phyloP scores from a whole-genome alignment of 306 rosid genomes.

The Prunus padus region DNA sequence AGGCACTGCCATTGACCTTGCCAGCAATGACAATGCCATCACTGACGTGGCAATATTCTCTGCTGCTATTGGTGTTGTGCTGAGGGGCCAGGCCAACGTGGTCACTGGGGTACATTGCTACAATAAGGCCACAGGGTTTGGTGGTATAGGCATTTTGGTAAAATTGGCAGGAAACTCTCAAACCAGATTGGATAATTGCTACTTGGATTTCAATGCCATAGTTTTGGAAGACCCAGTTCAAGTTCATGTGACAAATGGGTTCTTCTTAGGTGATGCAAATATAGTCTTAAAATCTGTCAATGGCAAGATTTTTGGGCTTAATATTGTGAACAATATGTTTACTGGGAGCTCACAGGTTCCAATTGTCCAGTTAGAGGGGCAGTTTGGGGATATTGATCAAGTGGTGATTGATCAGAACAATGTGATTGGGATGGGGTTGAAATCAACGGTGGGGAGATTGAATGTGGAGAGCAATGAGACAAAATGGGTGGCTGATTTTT shows the following conservation, averaged over 20 bases:
- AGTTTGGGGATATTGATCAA: constrained; percentile 50
- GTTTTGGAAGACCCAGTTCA: constrained; percentile 75
- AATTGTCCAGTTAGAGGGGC: constrained; percentile 52
- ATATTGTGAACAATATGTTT: constrained; percentile 62
- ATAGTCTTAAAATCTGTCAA: constrained; percentile 47
- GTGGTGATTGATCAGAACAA: constrained; percentile 62
- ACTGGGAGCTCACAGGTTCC: constrained; percentile 47
- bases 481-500: constrained; percentile 62
- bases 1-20: constrained; percentile 48
- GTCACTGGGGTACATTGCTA: constrained; percentile 64
- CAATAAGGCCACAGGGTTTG: constrained; percentile 58
- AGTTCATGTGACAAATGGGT: constrained; percentile 70
- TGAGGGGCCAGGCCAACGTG: constrained; percentile 67
- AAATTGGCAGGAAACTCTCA: constrained; percentile 55
- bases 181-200: constrained; percentile 64
- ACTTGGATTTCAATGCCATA: constrained; percentile 60
- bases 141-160: constrained; percentile 62
- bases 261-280: constrained; percentile 63
- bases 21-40: constrained; percentile 50
- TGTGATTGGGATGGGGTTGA: constrained; percentile 55
- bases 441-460: constrained; percentile 57
- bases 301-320: constrained; percentile 55
- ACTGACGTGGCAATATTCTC: constrained; percentile 53
- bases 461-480: constrained; percentile 46
- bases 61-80: constrained; percentile 51